A percentile compares a stretch with the other conserved stretches of the same genome.
These are phyloP conservation scores for Amborella trichopoda DNA, from an alignment of 164 flowering plant genomes.

Conservation along the genomic window DNA sequence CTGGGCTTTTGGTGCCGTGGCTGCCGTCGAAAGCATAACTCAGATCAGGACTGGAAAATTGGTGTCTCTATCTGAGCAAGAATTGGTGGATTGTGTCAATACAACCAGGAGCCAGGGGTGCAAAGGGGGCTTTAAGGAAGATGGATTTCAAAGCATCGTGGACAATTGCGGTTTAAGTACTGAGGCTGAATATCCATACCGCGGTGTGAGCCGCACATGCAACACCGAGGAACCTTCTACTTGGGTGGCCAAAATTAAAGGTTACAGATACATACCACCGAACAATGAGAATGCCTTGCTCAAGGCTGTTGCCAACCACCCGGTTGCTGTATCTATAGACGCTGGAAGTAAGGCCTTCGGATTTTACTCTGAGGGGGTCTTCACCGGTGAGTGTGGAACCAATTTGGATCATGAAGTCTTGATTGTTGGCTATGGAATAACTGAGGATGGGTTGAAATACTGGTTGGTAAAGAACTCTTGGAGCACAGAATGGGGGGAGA, in stretches of 20 bases:
- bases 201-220: background rate
- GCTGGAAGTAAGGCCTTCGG: slow-evolving; percentile 20
- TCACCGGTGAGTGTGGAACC: slow-evolving; percentile 13
- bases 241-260: slow-evolving; percentile 13
- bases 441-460: slow-evolving; percentile 15
- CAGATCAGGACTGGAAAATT: slow-evolving; percentile 19
- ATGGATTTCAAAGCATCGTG: slow-evolving; percentile 19
- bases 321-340: slow-evolving; percentile 25
- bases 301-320: slow-evolving; percentile 21
- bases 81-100: slow-evolving; percentile 29
- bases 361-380: slow-evolving; percentile 23
- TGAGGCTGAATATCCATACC: slow-evolving; percentile 21
- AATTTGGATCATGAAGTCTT: slow-evolving; percentile 18
- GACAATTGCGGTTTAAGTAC: slow-evolving; percentile 23
- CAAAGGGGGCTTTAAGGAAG: slow-evolving; percentile 23
- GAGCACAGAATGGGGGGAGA: slow-evolving; percentile 18
- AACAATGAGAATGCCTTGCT: slow-evolving; percentile 14
- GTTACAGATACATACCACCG: slow-evolving; percentile 19
- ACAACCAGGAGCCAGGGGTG: slow-evolving; percentile 18
- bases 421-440: slow-evolving; percentile 18
- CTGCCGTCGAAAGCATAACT: slow-evolving; percentile 28
- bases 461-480: slow-evolving; percentile 24
- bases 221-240: background rate
- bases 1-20: slow-evolving; percentile 33
- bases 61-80: slow-evolving; percentile 27